Evolutionary conservation across 2,329 filamentous ascomycete genomes (phyloP).

Genomic region (Alternaria consortialis): DNA sequence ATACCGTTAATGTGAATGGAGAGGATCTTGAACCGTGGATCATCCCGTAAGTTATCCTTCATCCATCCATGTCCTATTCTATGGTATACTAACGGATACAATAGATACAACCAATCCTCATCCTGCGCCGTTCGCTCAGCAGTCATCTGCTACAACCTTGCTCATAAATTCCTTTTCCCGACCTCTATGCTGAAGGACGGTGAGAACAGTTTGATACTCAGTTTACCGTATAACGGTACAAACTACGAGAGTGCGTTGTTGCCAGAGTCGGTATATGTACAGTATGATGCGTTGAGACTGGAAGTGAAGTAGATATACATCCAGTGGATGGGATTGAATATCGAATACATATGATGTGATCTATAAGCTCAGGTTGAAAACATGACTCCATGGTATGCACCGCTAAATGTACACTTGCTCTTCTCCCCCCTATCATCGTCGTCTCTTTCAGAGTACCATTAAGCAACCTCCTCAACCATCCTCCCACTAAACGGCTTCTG

Average conservation of each 20-base stretch:
- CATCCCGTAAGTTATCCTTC: slow-evolving; percentile 62
- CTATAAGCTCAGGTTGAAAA: neutral
- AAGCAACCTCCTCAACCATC: slow-evolving; percentile 52
- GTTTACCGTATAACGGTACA: slow-evolving; percentile 67
- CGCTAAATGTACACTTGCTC: neutral
- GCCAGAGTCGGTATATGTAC: slow-evolving; percentile 64
- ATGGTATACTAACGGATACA: slow-evolving; percentile 29
- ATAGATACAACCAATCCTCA: slow-evolving; percentile 63
- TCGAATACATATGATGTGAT: neutral
- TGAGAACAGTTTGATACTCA: slow-evolving; percentile 65
- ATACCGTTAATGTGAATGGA: slow-evolving; percentile 60
- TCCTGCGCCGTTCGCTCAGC: slow-evolving; percentile 69
- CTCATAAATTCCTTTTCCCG: slow-evolving; percentile 68
- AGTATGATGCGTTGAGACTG: slow-evolving; percentile 71
- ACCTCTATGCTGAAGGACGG: slow-evolving; percentile 59
- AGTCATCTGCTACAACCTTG: slow-evolving; percentile 69
- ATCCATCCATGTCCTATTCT: too few relatives aligned
- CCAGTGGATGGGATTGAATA: neutral
- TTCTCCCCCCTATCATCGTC: neutral
- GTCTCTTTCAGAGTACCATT: neutral
- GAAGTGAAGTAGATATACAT: slow-evolving; percentile 57
- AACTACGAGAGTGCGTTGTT: slow-evolving; percentile 61
- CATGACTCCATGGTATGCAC: slow-evolving; percentile 6
- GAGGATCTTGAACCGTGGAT: slow-evolving; percentile 61
- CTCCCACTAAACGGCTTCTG: slow-evolving; percentile 39